Evolutionary conservation across 495 filamentous ascomycete genomes (phyloP), one percentile per base, ranked within the genome.

Genomic region (Pyronema omphalodes): DNA sequence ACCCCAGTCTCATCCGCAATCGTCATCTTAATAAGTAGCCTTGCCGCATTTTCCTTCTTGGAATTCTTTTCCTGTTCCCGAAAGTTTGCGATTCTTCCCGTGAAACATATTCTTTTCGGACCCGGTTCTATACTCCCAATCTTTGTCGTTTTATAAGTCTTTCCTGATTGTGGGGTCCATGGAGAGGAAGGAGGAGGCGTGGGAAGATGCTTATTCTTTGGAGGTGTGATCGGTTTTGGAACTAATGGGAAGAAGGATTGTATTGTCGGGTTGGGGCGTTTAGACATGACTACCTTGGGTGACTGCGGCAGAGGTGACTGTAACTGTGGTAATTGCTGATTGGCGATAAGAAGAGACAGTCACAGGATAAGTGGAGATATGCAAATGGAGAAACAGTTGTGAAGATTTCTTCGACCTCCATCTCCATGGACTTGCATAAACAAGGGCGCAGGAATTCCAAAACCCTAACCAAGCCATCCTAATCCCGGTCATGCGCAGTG

Each of bases 21-120:
- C n/a, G 52, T 19, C 40, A 54, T 45, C 29, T 12, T 8, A 12
- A 44, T 33, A 2, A 44, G 37, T 6, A 45, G 3, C 18, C 37
- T 54, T 3, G 52, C 52, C 9, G 40, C 39, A 33, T 39, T 44
- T 15, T 39, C 23, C 19, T 7, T 8, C 29, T 54, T 44, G 1
- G 19, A 9, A 15, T 44, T 54, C 39, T 36, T 44, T 17, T 54
- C 41, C 12, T 14, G n/a, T 9, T 54, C 52, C 33, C 40, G 39
- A 17, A 45, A 45, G 29, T 54, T 54, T 46, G 36, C 37, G 23
- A 54, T 23, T 44, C 52, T 11, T 11, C 52, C 52, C 9, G 40
- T 45, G 52, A 54, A 54, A 7, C 3, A 23, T 39, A 54, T 54
- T 11, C 40, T 19, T n/a, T 41, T 41, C 11, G 39, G 39, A 9